Conservation (phyloP, 1,284 basidiomycete genomes). For the Lignosus rhinocerotis region DNA sequence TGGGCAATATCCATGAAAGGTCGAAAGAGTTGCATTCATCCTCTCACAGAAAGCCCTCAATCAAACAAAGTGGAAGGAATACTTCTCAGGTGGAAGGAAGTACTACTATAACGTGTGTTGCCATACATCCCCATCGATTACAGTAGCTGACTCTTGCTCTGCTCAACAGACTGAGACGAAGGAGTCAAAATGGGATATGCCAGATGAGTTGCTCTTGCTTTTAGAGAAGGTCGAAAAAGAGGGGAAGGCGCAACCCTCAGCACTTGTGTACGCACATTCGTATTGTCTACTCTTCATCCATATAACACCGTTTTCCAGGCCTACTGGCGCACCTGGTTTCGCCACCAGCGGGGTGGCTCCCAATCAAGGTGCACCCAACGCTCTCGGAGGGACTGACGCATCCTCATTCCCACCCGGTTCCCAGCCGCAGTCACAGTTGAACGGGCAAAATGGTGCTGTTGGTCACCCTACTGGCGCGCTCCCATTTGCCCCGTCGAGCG, state of each 20-base stretch:
- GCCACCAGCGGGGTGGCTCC: constrained; percentile 22
- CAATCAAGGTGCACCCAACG: constrained; percentile 35
- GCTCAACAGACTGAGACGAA: constrained; percentile 68
- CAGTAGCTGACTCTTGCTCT: neutral
- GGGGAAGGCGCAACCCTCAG: constrained; percentile 37
- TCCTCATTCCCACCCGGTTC: constrained; percentile 36
- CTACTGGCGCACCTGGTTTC: constrained; percentile 22
- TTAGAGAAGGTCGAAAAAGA: constrained; percentile 86
- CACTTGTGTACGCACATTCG: constrained; percentile 26
- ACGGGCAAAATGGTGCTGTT: constrained; percentile 48
- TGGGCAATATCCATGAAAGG: constrained; percentile 30
- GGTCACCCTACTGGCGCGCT: constrained; percentile 52
- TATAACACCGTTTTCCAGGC: constrained; percentile 3
- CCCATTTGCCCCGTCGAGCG: constrained; percentile 57
- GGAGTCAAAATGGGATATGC: constrained; percentile 96
- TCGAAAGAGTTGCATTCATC: neutral
- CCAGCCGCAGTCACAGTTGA: constrained; percentile 38
- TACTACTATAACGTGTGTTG: constrained; percentile 86
- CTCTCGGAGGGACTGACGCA: constrained; percentile 35
- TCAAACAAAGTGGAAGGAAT: constrained; percentile 91
- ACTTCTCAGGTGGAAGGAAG: constrained; percentile 85
- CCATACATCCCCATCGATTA: neutral
- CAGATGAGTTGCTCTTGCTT: constrained; percentile 79
- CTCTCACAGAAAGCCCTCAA: constrained; percentile 71
- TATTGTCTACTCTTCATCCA: neutral